A percentile compares a stretch with the other conserved stretches of the same genome.
Conservation (phyloP, 2,329 filamentous ascomycete species). For the Sporothrix globosa region DNA sequence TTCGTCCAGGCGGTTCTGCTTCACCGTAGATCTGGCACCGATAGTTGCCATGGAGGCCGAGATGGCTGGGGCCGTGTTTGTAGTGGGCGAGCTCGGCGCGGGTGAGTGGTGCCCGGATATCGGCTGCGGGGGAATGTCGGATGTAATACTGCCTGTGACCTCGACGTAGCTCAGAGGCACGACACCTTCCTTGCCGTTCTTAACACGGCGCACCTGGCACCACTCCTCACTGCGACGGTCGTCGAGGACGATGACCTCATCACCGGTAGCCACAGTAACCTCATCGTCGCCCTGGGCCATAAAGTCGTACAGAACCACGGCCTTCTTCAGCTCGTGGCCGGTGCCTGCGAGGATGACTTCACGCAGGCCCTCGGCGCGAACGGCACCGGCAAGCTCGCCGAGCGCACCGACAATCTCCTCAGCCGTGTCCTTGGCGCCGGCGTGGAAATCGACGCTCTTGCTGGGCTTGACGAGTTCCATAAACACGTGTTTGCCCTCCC, state of each 20-base stretch:
- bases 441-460: slow-evolving; percentile 95
- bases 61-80: slow-evolving; percentile 46
- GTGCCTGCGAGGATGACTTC: slow-evolving; percentile 84
- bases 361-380: slow-evolving; percentile 77
- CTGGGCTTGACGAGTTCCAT: slow-evolving; percentile 88
- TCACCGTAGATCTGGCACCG: slow-evolving; percentile 65
- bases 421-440: slow-evolving; percentile 94
- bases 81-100: slow-evolving; percentile 26
- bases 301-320: slow-evolving; percentile 90
- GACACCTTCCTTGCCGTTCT: slow-evolving; percentile 92
- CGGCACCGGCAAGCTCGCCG: slow-evolving; percentile 85
- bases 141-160: slow-evolving; percentile 68
- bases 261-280: slow-evolving; percentile 84
- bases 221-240: slow-evolving; percentile 94
- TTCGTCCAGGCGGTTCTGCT: slow-evolving; percentile 79
- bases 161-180: slow-evolving; percentile 97
- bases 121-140: slow-evolving; percentile 45
- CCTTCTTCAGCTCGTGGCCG: slow-evolving; percentile 73
- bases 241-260: slow-evolving; percentile 89
- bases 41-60: slow-evolving; percentile 56
- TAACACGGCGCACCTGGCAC: slow-evolving; percentile 92
- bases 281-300: slow-evolving; percentile 96
- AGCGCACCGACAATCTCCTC: slow-evolving; percentile 87
- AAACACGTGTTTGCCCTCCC: slow-evolving; percentile 97
- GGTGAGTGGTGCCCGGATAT: slow-evolving; percentile 47